These are phyloP conservation scores for Populus trichocarpa DNA, from an alignment of 441 rosid genomes.

Conservation along the genomic window DNA sequence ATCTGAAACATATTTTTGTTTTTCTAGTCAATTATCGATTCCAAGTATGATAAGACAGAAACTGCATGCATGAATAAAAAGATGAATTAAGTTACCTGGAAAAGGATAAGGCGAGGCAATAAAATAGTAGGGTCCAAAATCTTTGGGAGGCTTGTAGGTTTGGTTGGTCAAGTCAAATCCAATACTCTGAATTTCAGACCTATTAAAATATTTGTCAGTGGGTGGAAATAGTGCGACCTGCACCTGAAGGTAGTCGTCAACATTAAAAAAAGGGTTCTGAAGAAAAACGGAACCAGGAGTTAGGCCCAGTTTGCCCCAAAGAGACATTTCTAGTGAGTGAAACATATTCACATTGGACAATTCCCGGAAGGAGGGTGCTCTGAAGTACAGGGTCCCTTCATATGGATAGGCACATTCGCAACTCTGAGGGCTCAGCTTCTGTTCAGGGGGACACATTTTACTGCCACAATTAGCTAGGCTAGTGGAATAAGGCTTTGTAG, in stretches of 20 bases:
- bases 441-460: conserved; percentile 62
- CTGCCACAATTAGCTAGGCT: conserved; percentile 77
- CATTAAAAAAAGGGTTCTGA: conserved; percentile 78
- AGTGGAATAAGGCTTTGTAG: conserved; percentile 61
- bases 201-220: conserved; percentile 50
- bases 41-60: not conserved
- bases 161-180: conserved; percentile 87
- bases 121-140: conserved; percentile 87
- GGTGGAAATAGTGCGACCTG: conserved; percentile 83
- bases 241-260: conserved; percentile 88
- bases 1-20: conserved; percentile 33
- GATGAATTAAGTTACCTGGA: conserved; percentile 47
- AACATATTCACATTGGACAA: conserved; percentile 55
- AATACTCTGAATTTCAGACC: conserved; percentile 62
- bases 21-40: conserved; percentile 6
- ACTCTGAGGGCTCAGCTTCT: conserved; percentile 88
- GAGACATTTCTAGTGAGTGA: conserved; percentile 78
- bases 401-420: conserved; percentile 92
- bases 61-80: not conserved
- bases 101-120: conserved; percentile 84
- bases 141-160: conserved; percentile 91
- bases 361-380: conserved; percentile 81
- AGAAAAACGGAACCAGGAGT: conserved; percentile 87
- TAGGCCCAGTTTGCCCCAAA: conserved; percentile 69
- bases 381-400: conserved; percentile 81